Conservation (phyloP, 148 eudicot genomes). For the Heliosperma pusillum region DNA sequence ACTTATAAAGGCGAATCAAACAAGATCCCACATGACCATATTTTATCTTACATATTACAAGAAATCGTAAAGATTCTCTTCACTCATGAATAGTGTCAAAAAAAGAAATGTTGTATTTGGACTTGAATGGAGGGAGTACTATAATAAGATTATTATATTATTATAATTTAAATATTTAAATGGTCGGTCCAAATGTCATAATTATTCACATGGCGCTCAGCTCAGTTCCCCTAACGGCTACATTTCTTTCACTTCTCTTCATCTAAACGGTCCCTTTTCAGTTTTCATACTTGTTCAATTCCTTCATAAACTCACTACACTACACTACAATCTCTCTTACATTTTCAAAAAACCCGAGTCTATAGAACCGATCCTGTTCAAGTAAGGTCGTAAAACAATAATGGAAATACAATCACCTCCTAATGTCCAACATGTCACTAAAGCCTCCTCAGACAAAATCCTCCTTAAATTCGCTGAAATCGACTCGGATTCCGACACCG, state of each 20-base stretch:
- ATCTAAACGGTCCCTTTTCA: background rate
- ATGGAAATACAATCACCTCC: slow-evolving; percentile 16
- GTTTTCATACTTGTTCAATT: background rate
- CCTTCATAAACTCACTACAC: background rate
- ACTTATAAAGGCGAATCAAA: too few relatives aligned
- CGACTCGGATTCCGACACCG: slow-evolving; percentile 34
- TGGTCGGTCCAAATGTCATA: slow-evolving; percentile 10
- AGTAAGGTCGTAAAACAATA: background rate
- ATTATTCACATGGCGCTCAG: slow-evolving; percentile 20
- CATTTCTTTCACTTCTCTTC: slow-evolving; percentile 23
- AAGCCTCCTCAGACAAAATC: slow-evolving; percentile 70
- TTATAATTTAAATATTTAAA: background rate
- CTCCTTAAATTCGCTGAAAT: slow-evolving; percentile 65
- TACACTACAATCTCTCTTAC: background rate
- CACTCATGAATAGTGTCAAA: too few relatives aligned
- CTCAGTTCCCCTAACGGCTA: slow-evolving; percentile 75
- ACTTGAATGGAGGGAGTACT: too few relatives aligned
- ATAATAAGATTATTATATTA: background rate
- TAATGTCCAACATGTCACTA: slow-evolving; percentile 56
- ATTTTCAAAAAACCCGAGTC: background rate
- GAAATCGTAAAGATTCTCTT: too few relatives aligned
- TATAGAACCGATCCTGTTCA: background rate
- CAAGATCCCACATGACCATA: too few relatives aligned
- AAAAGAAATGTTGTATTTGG: too few relatives aligned
- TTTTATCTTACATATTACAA: too few relatives aligned